Evolutionary conservation across 306 rosid genomes (phyloP).

Genomic region (Medicago ruthenica): DNA sequence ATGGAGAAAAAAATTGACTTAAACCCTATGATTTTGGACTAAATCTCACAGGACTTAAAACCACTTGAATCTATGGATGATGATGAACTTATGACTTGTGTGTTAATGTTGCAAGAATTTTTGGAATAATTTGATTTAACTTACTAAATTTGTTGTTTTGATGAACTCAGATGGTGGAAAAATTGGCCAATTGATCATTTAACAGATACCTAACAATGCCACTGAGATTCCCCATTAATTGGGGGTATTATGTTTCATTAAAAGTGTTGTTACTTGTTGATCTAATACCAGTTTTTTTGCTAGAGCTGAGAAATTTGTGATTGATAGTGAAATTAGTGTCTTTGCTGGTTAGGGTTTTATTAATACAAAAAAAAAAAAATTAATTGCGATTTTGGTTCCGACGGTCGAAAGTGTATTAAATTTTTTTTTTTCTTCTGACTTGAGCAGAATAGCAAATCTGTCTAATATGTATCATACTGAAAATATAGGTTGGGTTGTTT

Average conservation of each 20-base stretch:
- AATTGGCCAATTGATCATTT: conserved; percentile 37
- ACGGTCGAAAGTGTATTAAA: not conserved
- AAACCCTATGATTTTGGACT: conserved; percentile 59
- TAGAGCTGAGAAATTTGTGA: conserved; percentile 13
- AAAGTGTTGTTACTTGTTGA: conserved; percentile 30
- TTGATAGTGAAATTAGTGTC: conserved; percentile 38
- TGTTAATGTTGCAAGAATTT: conserved; percentile 40
- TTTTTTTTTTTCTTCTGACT: not conserved
- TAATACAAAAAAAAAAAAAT: not conserved
- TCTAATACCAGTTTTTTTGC: conserved; percentile 33
- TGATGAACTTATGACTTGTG: conserved; percentile 41
- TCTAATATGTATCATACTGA: not conserved
- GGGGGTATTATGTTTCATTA: conserved; percentile 18
- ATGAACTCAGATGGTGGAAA: conserved; percentile 40
- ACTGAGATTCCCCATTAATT: not conserved
- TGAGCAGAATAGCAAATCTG: conserved; percentile 20
- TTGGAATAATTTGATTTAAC: conserved; percentile 45
- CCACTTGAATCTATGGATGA: conserved; percentile 38
- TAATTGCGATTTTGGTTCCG: not conserved
- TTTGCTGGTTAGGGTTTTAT: conserved; percentile 34
- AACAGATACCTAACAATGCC: conserved; percentile 35
- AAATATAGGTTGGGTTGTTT: conserved; percentile 3
- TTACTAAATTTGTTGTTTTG: conserved; percentile 41
- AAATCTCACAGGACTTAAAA: conserved; percentile 45
- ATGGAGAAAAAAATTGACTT: not conserved